A percentile compares a stretch with the other conserved stretches of the same genome.
phyloP scores from a whole-genome alignment of 495 filamentous ascomycete genomes.

The Pseudomonodictys pantanalensis region DNA sequence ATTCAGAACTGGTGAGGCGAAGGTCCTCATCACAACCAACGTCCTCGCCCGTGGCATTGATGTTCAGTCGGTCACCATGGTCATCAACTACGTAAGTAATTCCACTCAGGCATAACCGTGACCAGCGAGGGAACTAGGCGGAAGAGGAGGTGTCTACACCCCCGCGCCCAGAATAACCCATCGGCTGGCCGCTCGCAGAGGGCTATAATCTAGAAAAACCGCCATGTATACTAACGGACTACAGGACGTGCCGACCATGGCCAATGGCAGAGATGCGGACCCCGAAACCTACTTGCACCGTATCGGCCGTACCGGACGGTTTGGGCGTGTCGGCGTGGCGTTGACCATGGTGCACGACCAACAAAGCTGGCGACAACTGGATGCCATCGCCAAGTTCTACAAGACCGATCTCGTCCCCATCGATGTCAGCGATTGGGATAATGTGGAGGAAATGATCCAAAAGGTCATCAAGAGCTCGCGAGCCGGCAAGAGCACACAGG shows the following conservation, averaged over 20 bases:
- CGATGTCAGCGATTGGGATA: conserved; percentile 75
- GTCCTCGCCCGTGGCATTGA: conserved; percentile 96
- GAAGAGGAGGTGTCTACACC: too few species aligned
- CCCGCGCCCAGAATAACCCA: too few species aligned
- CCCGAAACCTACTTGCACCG: conserved; percentile 95
- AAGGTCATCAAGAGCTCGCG: conserved; percentile 77
- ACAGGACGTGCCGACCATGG: conserved; percentile 57
- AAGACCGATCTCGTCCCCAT: conserved; percentile 53
- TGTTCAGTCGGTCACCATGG: conserved; percentile 92
- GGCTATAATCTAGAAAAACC: not conserved
- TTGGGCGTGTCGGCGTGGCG: conserved; percentile 93
- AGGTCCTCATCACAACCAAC: conserved; percentile 99
- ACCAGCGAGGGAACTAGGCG: too few species aligned
- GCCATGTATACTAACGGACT: conserved; percentile 16
- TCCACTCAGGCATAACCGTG: too few species aligned
- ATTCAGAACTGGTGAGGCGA: conserved; percentile 81
- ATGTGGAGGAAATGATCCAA: conserved; percentile 77
- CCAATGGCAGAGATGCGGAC: conserved; percentile 56
- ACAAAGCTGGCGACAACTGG: conserved; percentile 70
- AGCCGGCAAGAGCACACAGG: conserved; percentile 53
- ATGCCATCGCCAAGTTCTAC: conserved; percentile 73
- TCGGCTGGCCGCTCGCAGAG: too few species aligned
- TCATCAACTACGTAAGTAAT: conserved; percentile 87
- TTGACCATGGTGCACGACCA: conserved; percentile 86
- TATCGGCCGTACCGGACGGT: conserved; percentile 95